Evolutionary conservation across 306 rosid species (phyloP), one percentile per base, ranked within the genome.

Genomic region (Urtica urens): DNA sequence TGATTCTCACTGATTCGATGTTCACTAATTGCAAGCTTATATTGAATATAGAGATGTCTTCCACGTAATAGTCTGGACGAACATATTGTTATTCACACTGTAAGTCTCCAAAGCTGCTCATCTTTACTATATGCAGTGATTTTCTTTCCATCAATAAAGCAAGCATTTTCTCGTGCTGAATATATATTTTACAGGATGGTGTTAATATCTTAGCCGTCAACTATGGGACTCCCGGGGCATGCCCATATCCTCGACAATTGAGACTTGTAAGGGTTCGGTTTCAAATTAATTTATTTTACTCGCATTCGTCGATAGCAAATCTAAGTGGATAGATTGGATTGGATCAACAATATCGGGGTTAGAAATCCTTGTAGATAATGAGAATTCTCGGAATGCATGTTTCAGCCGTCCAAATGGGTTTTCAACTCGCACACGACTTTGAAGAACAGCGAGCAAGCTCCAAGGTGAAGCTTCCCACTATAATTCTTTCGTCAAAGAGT

Each of bases 401-500:
- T 38, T 62, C 76, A 90, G 97, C 97, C 97, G 54, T 49, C 73
- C 24, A 84, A 75, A 64, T 90, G 97, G 97, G 74, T 93, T 33
- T 90, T 84, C 59, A 81, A 76, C 69, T 84, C 97, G 1, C 70
- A 77, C 70, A 84, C 95, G 5, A 51, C 81, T 66, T 80, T 90
- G 90, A 90, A 85, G 92, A 84, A 70, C 72, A 73, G 72, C 3
- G 97, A 90, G 67, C 94, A 70, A 55, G 97, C 95, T 51, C 92
- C 92, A 29, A 84, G 97, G 95, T 84, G 69, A 50, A 45, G 42
- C 58, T 31, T 46, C 38, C 50, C 57, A 42, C 59, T 40, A 29
- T 23, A 35, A 33, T 37, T 38, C 37, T 46, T 54, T 45, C 4
- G 15, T n/a, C n/a, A n/a, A n/a, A n/a, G n/a, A n/a, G n/a, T n/a